Conservation (phyloP, 345 rosid genomes). For the Eucalyptus fibrosa region DNA sequence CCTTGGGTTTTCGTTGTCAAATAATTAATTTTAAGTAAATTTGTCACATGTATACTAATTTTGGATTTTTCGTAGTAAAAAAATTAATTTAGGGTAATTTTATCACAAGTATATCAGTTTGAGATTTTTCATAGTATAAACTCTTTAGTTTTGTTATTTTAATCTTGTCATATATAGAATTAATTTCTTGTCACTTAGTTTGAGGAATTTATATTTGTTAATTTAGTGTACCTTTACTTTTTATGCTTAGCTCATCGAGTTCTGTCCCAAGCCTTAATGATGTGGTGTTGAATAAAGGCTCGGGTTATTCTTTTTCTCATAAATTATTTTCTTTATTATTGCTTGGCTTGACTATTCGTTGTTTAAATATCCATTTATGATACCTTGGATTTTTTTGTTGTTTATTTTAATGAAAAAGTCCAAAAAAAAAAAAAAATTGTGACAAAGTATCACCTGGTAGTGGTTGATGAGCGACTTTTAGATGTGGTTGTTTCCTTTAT, state of each 20-base stretch:
- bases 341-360: not conserved
- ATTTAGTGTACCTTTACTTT: not conserved
- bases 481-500: not conserved
- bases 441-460: not conserved
- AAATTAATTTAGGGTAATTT: too few species aligned
- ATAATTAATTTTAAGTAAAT: too few species aligned
- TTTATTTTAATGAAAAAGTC: not conserved
- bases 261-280: not conserved
- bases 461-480: not conserved
- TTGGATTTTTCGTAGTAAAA: fast-evolving
- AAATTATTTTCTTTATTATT: too few species aligned
- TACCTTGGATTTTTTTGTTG: not conserved
- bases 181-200: not conserved
- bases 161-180: not conserved
- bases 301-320: not conserved
- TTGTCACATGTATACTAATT: fast-evolving
- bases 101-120: too few species aligned
- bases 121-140: too few species aligned
- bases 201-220: not conserved
- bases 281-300: not conserved
- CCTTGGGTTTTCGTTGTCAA: fast-evolving
- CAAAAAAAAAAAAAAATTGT: not conserved
- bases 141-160: too few species aligned
- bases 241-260: not conserved
- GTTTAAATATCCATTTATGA: not conserved